phyloP scores from a whole-genome alignment of 2,329 filamentous ascomycete species.

The Achaetomium macrosporum region DNA sequence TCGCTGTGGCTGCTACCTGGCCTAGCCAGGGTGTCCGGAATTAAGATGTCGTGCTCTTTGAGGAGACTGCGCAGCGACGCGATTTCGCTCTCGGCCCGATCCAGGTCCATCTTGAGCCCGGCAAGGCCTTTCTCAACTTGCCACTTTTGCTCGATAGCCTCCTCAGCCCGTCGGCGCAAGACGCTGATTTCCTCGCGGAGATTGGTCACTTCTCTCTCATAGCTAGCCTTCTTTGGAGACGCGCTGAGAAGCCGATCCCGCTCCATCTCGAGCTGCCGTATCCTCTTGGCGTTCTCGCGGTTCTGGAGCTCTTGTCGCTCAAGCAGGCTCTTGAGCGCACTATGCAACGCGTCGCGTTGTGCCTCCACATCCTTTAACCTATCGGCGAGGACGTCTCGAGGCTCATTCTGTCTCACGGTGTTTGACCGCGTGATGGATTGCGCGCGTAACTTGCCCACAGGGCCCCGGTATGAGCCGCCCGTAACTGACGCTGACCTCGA shows the following conservation, averaged over 20 bases:
- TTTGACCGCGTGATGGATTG: constrained; percentile 47
- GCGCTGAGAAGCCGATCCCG: constrained; percentile 64
- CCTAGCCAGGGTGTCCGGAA: constrained; percentile 54
- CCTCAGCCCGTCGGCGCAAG: constrained; percentile 80
- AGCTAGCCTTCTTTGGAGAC: constrained; percentile 69
- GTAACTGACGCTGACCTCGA: constrained; percentile 64
- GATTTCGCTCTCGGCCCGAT: constrained; percentile 91
- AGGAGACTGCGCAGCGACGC: constrained; percentile 72
- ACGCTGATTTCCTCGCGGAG: constrained; percentile 80
- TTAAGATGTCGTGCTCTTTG: constrained; percentile 73
- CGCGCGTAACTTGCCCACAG: constrained; percentile 27
- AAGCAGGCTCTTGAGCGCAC: constrained; percentile 76
- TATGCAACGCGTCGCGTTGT: constrained; percentile 87
- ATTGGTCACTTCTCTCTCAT: constrained; percentile 73
- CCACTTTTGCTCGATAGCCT: constrained; percentile 93
- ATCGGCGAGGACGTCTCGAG: constrained; percentile 66
- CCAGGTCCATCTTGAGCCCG: constrained; percentile 92
- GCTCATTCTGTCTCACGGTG: constrained; percentile 51
- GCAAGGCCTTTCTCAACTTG: constrained; percentile 85
- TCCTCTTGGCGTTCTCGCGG: constrained; percentile 75
- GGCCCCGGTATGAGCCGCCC: constrained; percentile 38
- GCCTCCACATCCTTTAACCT: constrained; percentile 87
- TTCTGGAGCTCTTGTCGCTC: constrained; percentile 81
- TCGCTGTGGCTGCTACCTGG: constrained; percentile 32
- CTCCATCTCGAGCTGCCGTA: constrained; percentile 70